Evolutionary conservation across 2,329 filamentous ascomycete genomes (phyloP).

Genomic region (Colletotrichum theobromicola): DNA sequence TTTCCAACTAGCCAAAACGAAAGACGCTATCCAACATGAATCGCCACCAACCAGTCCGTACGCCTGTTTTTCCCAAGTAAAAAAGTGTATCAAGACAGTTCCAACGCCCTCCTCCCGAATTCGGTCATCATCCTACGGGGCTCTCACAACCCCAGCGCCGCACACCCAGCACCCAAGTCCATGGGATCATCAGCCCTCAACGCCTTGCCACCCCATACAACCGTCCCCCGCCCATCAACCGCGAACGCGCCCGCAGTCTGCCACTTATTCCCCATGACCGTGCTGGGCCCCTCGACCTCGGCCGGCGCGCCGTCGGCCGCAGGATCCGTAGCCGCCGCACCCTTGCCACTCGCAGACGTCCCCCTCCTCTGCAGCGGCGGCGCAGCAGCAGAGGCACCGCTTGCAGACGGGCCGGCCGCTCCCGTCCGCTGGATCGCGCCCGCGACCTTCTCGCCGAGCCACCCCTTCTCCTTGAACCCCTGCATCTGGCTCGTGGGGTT

Average conservation of each 20-base stretch:
- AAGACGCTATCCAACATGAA: background rate
- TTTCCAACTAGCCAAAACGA: background rate
- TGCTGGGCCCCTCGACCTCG: slow-evolving; percentile 42
- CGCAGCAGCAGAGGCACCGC: background rate
- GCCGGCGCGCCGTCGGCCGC: slow-evolving; percentile 22
- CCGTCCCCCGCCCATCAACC: slow-evolving; percentile 52
- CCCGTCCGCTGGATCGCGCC: slow-evolving; percentile 41
- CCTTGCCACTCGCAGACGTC: slow-evolving; percentile 3
- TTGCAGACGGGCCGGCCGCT: background rate
- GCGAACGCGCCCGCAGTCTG: slow-evolving; percentile 59
- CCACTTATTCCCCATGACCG: slow-evolving; percentile 61
- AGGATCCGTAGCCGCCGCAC: background rate
- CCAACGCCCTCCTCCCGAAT: background rate
- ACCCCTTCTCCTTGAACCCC: slow-evolving; percentile 59
- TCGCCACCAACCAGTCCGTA: background rate
- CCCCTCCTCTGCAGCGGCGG: slow-evolving; percentile 10
- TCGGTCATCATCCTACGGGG: background rate
- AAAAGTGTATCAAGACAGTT: background rate
- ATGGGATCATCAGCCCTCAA: slow-evolving; percentile 54
- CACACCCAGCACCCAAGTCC: slow-evolving; percentile 55
- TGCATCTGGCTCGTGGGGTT: slow-evolving; percentile 58
- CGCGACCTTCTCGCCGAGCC: slow-evolving; percentile 57
- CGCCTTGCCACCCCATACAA: slow-evolving; percentile 57
- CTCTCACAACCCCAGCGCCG: slow-evolving; percentile 31
- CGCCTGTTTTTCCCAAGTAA: background rate